Base-by-base conservation (phyloP, 1,139 yeast genomes). In the Schizosaccharomyces versatilis region DNA sequence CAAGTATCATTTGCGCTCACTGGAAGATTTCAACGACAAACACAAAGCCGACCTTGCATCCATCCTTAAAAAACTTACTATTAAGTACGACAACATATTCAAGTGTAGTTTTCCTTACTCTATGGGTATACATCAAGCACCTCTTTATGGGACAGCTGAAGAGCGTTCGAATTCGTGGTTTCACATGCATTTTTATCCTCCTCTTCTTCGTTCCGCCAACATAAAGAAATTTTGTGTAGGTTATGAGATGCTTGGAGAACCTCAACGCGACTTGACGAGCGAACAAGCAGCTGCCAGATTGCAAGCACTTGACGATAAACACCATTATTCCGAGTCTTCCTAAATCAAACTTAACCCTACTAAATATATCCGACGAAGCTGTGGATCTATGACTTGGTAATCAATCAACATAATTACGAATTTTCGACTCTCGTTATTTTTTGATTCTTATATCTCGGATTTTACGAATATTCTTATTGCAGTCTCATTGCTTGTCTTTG, bases 61-160 rank as follows among this genome's bases (percentile, higher is more conserved):
- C 6, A 72, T 78, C 32, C 63, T 81, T 59, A 73, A 75, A 61
- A 64, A 65, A 36, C 69, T 81, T 57, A 80, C 90, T 3, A 74
- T 73, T 51, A 78, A 79, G 60, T 81, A 81, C 66, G 90, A 81
- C 67, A 81, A 81, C 64, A 69, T 81, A 57, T 81, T 81, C 66
- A 70, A 74, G 64, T 77, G 83, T 5, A 75, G 78, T 51, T 81
- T 81, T 71, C 88, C 90, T 1, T 81, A 81, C 67, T 80, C 86
- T 0, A 81, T 81, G 88, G 90, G 90, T 19, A 68, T 81, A 32
- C 90, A 81, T 66, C 90, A 81, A 66, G 80, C 83, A 69, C 78
- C 61, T 47, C 56, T 54, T 56, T 57, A n/a, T 64, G 41, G 10
- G 32, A 54, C 17, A 14, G 19, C 32, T 63, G 41, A 24, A 17